Evolutionary conservation across 805 yeast genomes (phyloP), one percentile per base, ranked within the genome.

Genomic region (Wickerhamomyces subpelliculosus): DNA sequence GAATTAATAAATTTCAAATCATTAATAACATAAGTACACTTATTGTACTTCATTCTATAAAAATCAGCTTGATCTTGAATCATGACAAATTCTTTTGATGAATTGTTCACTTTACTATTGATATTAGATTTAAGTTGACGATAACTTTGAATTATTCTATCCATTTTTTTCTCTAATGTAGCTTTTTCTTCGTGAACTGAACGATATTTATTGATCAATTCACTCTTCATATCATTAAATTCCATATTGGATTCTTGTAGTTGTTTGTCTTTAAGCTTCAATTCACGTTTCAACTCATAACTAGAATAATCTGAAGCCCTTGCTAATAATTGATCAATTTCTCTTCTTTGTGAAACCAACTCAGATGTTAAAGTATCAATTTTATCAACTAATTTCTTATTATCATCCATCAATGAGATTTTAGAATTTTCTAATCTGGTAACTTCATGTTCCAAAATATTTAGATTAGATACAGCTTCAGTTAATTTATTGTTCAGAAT

Each of bases 41-140:
- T 77, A 33, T 66, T 65, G 34, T 73, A 57, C 46, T 68, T 72
- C 37, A 75, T 67, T 45, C 60, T 67, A 52, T 67, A 70, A 39
- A 70, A 64, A 25, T 66, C 66, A 43, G 65, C 55, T 49, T 73
- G 74, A 34, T 61, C 60, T 32, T 64, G 64, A 25, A 64, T 51
- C 10, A 29, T 28, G 4, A 34, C 17, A 12, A 62, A 46, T 16
- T 44, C 50, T 8, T 42, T 34, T 18, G 37, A 29, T 18, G 58
- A 46, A 12, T 9, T 30, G 5, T 19, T 11, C 5, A 13, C 14
- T 17, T 45, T 43, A 4, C 54, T 55, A 11, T 53, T 49, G 3
- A 52, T 4, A 13, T 3, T 29, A 18, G 16, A 40, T 26, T 50
- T 53, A 3, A 60, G 40, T 23, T 49, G 45, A 9, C 57, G 48